These are phyloP conservation scores for Gynochthodes officinalis DNA, from an alignment of 257 asterid species.

Conservation along the genomic window DNA sequence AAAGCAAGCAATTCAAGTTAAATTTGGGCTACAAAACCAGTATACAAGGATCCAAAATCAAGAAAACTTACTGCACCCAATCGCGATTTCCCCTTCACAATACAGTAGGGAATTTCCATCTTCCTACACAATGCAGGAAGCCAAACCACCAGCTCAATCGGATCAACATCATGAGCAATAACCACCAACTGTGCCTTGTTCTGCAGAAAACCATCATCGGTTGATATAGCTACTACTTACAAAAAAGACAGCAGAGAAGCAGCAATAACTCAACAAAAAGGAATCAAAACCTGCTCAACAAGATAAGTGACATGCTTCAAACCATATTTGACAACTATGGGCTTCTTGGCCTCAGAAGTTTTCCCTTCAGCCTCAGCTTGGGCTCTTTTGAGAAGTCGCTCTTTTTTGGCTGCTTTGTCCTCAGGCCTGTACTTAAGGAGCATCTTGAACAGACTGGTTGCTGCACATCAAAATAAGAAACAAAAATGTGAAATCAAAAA, in stretches of 20 bases:
- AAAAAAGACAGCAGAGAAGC: background rate
- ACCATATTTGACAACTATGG: conserved; percentile 45
- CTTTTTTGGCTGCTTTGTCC: conserved; percentile 43
- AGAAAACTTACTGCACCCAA: conserved; percentile 28
- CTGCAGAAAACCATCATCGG: conserved; percentile 3
- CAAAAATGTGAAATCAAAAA: background rate
- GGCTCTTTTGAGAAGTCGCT: conserved; percentile 42
- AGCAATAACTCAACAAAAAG: background rate
- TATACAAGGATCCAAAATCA: background rate
- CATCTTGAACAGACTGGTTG: conserved; percentile 47
- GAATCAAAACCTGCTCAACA: conserved; percentile 36
- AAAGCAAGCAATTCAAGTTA: background rate
- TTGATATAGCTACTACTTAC: background rate
- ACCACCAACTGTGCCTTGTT: conserved; percentile 50
- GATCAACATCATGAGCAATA: conserved; percentile 50
- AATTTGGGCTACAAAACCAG: no score
- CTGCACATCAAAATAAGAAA: conserved; percentile 17
- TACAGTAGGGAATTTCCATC: conserved; percentile 50
- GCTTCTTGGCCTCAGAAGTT: conserved; percentile 38
- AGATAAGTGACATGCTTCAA: conserved; percentile 45
- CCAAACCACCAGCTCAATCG: conserved; percentile 45
- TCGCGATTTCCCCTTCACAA: conserved; percentile 43
- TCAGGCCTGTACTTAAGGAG: conserved; percentile 49
- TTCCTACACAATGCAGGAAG: conserved; percentile 40
- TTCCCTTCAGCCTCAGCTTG: conserved; percentile 51